phyloP scores from a whole-genome alignment of 805 yeast species.

The Starmerella davenportii region DNA sequence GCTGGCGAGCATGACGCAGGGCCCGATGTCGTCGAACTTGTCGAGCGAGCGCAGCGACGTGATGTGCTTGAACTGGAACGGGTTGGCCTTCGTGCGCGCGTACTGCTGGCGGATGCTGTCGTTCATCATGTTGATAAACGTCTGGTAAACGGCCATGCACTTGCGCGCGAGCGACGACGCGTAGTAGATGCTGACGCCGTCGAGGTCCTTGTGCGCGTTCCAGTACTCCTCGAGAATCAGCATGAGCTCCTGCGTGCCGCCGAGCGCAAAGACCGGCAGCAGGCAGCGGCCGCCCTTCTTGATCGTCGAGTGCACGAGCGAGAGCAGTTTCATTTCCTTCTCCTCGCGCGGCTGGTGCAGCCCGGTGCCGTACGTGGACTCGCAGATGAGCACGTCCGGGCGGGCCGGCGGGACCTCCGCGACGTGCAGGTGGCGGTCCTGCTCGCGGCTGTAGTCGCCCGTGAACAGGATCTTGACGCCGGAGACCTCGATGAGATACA shows the following conservation, averaged over 20 bases:
- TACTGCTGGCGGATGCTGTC: conserved; percentile 63
- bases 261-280: conserved; percentile 88
- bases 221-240: conserved; percentile 89
- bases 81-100: conserved; percentile 65
- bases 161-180: conserved; percentile 88
- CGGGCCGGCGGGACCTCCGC: conserved; percentile 75
- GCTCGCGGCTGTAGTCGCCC: conserved; percentile 93
- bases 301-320: conserved; percentile 65
- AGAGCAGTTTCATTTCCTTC: conserved; percentile 66
- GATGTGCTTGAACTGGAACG: conserved; percentile 76
- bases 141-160: conserved; percentile 94
- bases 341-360: conserved; percentile 82
- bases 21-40: conserved; percentile 78
- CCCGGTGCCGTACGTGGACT: conserved; percentile 95
- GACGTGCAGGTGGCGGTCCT: conserved; percentile 81
- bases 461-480: conserved; percentile 79
- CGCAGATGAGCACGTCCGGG: conserved; percentile 83
- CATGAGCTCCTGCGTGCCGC: conserved; percentile 87
- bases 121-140: conserved; percentile 94
- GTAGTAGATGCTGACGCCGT: conserved; percentile 65
- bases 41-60: conserved; percentile 65
- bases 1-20: conserved; percentile 88
- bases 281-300: conserved; percentile 79
- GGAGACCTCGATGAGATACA: conserved; percentile 89
- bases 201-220: conserved; percentile 66